A percentile compares a stretch with the other conserved stretches of the same genome.
Conservation (phyloP, 2,329 filamentous ascomycete genomes). For the Fusarium dlaminii region DNA sequence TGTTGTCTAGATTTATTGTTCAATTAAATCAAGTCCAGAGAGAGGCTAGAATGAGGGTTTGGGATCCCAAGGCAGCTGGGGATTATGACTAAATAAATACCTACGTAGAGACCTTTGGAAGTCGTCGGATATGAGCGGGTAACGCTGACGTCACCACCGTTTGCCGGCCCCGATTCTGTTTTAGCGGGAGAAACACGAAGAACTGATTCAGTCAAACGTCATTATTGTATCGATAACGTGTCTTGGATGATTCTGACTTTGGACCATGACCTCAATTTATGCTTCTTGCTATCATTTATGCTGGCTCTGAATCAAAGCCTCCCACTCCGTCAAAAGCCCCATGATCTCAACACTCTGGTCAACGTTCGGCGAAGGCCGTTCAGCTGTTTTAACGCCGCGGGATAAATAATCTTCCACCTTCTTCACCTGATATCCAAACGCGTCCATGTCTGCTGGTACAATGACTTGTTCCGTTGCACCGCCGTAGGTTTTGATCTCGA, state of each 20-base stretch:
- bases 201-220: not conserved
- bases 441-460: not conserved
- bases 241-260: not conserved
- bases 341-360: slow-evolving; percentile 18
- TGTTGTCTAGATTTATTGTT: not conserved
- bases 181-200: not conserved
- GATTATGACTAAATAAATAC: not conserved
- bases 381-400: not conserved
- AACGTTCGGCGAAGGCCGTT: slow-evolving; percentile 8
- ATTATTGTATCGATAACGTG: not conserved
- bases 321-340: slow-evolving; percentile 7
- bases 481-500: slow-evolving; percentile 3
- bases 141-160: not conserved
- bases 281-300: not conserved
- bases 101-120: not conserved
- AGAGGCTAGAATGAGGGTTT: not conserved
- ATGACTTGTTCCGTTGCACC: not conserved
- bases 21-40: fast-evolving
- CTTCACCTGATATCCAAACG: slow-evolving; percentile 3
- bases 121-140: not conserved
- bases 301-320: not conserved
- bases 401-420: slow-evolving; percentile 3
- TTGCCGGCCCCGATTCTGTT: not conserved
- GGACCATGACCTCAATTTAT: not conserved
- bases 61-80: too few species aligned